Evolutionary conservation across 2,329 filamentous ascomycete species (phyloP).

Genomic region (Verticillium zaregamsianum): DNA sequence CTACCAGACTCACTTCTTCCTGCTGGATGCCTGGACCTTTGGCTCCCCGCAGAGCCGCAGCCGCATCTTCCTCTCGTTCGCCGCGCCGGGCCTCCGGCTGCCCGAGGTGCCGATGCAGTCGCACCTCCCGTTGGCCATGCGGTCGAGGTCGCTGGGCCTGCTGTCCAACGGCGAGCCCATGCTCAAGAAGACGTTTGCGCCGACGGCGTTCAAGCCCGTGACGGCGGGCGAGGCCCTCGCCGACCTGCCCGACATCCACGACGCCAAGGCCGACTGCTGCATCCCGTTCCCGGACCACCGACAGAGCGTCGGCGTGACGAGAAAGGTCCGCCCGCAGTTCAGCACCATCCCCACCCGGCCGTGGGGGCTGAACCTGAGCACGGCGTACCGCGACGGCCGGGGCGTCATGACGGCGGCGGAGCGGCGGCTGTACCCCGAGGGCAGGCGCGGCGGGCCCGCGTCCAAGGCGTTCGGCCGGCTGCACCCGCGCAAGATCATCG

Average conservation of each 20-base stretch:
- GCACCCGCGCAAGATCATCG: conserved; percentile 47
- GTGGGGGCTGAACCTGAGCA: conserved; percentile 46
- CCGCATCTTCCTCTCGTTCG: conserved; percentile 67
- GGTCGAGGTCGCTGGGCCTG: conserved; percentile 43
- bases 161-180: conserved; percentile 58
- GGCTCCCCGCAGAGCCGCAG: conserved; percentile 63
- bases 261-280: conserved; percentile 58
- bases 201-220: conserved; percentile 58
- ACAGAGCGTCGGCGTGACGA: conserved; percentile 34
- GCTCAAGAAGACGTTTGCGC: conserved; percentile 42
- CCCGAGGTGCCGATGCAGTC: conserved; percentile 54
- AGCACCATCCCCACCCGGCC: conserved; percentile 56
- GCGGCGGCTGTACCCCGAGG: conserved; percentile 32
- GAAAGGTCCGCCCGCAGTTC: conserved; percentile 40
- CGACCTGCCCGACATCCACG: conserved; percentile 60
- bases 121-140: conserved; percentile 36
- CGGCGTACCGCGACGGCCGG: conserved; percentile 35
- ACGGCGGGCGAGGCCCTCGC: conserved; percentile 47
- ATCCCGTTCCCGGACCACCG: conserved; percentile 67
- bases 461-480: conserved; percentile 50
- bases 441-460: conserved; percentile 1
- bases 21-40: conserved; percentile 65
- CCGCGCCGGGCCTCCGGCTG: conserved; percentile 59
- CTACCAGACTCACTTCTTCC: conserved; percentile 67
- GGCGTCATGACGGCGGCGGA: conserved; percentile 34